Percentiles rank a stretch among this genome's conserved stretches.
Conservation (phyloP, 2,329 filamentous ascomycete genomes). For the Ophiocordyceps camponoti-rufipedis region DNA sequence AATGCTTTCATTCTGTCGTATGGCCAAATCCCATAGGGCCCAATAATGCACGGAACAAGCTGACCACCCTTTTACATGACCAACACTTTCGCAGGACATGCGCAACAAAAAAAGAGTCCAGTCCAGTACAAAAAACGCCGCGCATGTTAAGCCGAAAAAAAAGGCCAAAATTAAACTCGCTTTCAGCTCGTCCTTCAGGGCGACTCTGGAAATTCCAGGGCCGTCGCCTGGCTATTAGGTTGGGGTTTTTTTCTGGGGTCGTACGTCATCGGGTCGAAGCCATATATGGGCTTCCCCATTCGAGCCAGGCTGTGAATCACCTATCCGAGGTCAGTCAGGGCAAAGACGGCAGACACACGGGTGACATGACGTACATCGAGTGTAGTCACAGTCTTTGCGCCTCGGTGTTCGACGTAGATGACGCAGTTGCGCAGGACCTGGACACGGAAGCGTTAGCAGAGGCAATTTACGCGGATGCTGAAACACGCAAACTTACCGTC, state of each 20-base stretch:
- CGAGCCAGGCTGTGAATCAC: slow-evolving; percentile 31
- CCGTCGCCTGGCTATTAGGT: not conserved
- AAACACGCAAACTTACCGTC: slow-evolving; percentile 17
- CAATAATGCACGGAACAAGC: too few species aligned
- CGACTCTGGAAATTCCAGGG: not conserved
- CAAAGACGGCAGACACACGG: too few species aligned
- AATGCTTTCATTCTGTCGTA: too few species aligned
- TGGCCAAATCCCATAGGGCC: too few species aligned
- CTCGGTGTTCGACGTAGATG: slow-evolving; percentile 31
- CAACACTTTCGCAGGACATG: too few species aligned
- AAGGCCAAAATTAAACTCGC: too few species aligned
- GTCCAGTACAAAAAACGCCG: too few species aligned
- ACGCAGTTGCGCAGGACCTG: slow-evolving; percentile 35
- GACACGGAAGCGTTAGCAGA: not conserved
- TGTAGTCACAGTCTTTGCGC: slow-evolving; percentile 43
- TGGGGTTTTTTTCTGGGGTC: slow-evolving; percentile 3
- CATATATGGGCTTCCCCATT: slow-evolving; percentile 35
- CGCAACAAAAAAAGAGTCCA: too few species aligned
- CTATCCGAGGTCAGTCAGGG: slow-evolving; percentile 16
- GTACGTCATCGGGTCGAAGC: slow-evolving; percentile 30
- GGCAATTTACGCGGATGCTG: too few species aligned
- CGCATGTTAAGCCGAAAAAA: too few species aligned
- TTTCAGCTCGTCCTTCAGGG: too few species aligned
- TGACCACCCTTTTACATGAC: too few species aligned
- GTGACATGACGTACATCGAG: slow-evolving; percentile 44